phyloP scores from a whole-genome alignment of 78 protist species.

The Emiliania huxleyi region DNA sequence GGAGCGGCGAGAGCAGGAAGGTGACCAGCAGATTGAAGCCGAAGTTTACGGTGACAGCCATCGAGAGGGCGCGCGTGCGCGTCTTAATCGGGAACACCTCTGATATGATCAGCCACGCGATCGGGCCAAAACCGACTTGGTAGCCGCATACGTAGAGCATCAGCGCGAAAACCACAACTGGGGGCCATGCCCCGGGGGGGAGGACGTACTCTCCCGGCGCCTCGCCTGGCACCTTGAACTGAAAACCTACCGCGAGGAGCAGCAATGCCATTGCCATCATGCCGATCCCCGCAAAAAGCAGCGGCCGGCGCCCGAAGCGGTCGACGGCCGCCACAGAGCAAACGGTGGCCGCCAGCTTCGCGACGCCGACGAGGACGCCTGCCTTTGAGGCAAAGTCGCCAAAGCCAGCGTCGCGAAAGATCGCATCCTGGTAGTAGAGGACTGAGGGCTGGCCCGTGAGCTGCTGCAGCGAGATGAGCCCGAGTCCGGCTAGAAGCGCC shows the following conservation, averaged over 20 bases:
- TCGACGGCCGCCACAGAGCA: neutral
- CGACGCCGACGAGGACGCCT: neutral
- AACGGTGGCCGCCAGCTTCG: neutral
- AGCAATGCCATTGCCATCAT: neutral
- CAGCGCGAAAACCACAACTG: neutral
- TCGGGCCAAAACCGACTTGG: neutral
- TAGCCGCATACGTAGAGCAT: neutral
- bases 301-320: neutral
- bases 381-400: neutral
- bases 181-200: neutral
- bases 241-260: neutral
- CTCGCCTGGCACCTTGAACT: neutral
- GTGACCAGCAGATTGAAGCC: neutral
- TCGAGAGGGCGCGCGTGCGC: neutral
- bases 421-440: neutral
- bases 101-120: neutral
- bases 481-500: neutral
- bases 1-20: neutral
- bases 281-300: neutral
- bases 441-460: conserved; percentile 11
- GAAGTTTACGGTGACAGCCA: neutral
- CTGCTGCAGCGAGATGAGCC: neutral
- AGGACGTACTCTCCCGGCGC: neutral
- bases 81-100: neutral
- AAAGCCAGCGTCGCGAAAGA: neutral